A percentile compares a stretch with the other conserved stretches of the same genome.
These are phyloP conservation scores for Exsudoporus floridanus DNA, from an alignment of 1,284 basidiomycete species.

Conservation along the genomic window DNA sequence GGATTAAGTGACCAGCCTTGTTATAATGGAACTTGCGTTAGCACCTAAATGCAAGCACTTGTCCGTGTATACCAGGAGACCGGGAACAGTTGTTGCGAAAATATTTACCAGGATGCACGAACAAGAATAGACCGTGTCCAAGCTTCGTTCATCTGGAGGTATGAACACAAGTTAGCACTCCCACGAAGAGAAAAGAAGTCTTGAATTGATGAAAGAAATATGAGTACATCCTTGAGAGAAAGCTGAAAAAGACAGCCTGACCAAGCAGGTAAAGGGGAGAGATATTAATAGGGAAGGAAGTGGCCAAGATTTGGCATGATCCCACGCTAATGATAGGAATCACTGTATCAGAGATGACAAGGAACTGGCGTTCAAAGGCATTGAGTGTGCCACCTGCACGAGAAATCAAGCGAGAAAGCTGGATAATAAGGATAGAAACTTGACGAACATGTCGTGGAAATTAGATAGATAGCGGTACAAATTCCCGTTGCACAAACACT, in stretches of 20 bases:
- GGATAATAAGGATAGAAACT: constrained; percentile 32
- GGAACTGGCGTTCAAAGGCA: constrained; percentile 4
- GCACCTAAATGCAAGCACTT: not conserved
- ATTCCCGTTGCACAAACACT: constrained; percentile 25
- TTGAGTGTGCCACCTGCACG: constrained; percentile 12
- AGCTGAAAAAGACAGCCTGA: constrained; percentile 19
- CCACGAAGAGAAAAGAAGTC: not conserved
- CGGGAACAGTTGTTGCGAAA: not conserved
- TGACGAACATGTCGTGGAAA: constrained; percentile 13
- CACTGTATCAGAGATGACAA: constrained; percentile 2
- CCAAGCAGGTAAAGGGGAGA: constrained; percentile 21
- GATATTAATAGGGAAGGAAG: not conserved
- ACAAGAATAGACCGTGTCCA: not conserved
- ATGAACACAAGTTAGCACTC: not conserved
- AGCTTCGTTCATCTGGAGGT: not conserved
- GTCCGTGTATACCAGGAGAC: not conserved
- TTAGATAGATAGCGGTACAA: constrained; percentile 24
- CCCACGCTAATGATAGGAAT: constrained; percentile 8
- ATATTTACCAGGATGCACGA: not conserved
- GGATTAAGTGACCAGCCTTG: not conserved
- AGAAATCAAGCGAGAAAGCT: constrained; percentile 22
- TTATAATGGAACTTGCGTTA: not conserved
- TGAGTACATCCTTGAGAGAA: constrained; percentile 19
- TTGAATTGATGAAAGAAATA: constrained; percentile 19
- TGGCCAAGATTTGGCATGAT: constrained; percentile 15